Evolutionary conservation across 179 eudicot species (phyloP), one percentile per base, ranked within the genome.

Genomic region (Spinacia oleracea): DNA sequence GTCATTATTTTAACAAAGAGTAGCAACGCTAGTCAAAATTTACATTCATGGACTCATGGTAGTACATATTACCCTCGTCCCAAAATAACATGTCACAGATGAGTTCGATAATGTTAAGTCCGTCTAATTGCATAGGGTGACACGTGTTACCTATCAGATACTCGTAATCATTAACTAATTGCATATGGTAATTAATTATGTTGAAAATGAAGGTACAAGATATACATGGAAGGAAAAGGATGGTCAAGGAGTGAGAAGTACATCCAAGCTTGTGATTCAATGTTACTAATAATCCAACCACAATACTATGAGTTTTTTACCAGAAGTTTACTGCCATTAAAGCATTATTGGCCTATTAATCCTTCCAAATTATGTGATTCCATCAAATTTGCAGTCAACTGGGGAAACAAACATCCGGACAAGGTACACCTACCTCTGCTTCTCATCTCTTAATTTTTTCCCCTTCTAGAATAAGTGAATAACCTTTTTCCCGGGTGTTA

Each of bases 161-260:
- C 50, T 45, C 50, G 2, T 45, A 45, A 45, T 45, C 20, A 11
- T 10, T 10, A 27, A 10, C 23, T 62, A 2, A 31, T 31, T 65
- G 45, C 21, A 65, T 65, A 65, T 65, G 4, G 12, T 21, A 10
- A 32, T 23, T 66, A n/a, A n/a, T n/a, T n/a, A n/a, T n/a, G n/a
- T n/a, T 0, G 66, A 27, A 29, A 21, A 20, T 74, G 51, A 83
- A 89, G 92, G 83, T 89, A 86, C 84, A 90, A 87, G 78, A 90
- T 90, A 14, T 89, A 89, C 59, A 84, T 84, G 25, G 94, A 90
- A 84, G 94, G 94, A 73, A 81, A 80, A 38, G 80, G 86, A 66
- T 89, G 94, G 94, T 90, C 94, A 14, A 90, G 86, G 3, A 90
- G 94, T 48, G 86, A 88, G 75, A 90, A 90, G 67, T 90, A 90